Evolutionary conservation across 306 rosid genomes (phyloP), one percentile per base, ranked within the genome.

Genomic region (Dicorynia guianensis): DNA sequence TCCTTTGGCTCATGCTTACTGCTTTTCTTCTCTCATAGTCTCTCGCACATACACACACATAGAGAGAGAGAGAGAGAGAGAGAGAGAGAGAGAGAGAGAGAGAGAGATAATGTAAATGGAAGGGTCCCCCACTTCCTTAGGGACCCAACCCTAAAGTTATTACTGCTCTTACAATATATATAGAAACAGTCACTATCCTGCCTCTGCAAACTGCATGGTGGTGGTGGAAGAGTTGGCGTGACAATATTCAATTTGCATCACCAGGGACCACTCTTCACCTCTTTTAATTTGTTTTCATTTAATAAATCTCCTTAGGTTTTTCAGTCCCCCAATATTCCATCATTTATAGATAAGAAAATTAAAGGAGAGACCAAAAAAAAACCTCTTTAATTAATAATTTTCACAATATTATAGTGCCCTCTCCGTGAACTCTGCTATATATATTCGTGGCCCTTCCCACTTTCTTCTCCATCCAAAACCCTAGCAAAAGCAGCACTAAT

Each of bases 181-280:
- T 78, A 58, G 71, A 84, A 82, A 86, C 88, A 70, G 87, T 77
- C 88, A 72, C 87, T 83, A 79, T 86, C 86, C 49, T 83, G 67
- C 83, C 97, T 86, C 97, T 86, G 92, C 78, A 84, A 89, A 87
- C 85, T 92, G 92, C 94, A 95, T 92, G 93, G 85, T 85, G 72
- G 48, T 80, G 67, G 85, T 85, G 72, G 48, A 79, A 70, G 85
- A 77, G 87, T 87, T 85, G 92, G 97, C 97, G 93, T 89, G 93
- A 90, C 88, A 84, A 84, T 96, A 90, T 92, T 96, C 97, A 96
- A 92, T 86, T 87, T 87, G 78, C 85, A 86, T 79, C 88, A 53
- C 72, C 58, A 67, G 88, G 97, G 97, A 96, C 98, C 96, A 92
- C 97, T 66, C 53, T 54, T 82, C 72, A 68, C 69, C 54, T 59